Base-by-base conservation (phyloP, 2,329 filamentous ascomycete species). In the Venturia oleaginea region DNA sequence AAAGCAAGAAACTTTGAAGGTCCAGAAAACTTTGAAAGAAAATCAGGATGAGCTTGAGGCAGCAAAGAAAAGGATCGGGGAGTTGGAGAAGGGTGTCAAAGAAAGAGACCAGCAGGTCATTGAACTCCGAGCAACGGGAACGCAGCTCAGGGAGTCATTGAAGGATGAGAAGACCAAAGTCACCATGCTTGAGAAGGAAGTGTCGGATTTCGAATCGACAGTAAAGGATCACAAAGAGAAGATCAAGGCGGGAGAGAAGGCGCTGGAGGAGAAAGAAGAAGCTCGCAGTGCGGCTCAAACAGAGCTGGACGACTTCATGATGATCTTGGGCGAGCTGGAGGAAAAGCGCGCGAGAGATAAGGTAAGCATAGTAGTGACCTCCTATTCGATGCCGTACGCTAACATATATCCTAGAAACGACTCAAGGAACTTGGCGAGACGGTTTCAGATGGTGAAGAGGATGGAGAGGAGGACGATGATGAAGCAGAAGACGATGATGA, bases 261-360 rank as follows among this genome's bases (percentile, higher is more conserved):
- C 67, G 4, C 71, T 73, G 62, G 75, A 76, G 66, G 75, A 75
- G 67, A 78, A 79, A 63, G 74, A 76, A 68, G 76, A 76, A 48
- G 72, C 69, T 27, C 67, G 72, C 5, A 67, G 67, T 17, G 69
- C 71, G 32, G 73, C 70, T 22, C 72, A 79, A 67, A 73, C 75
- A 61, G 78, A 80, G 68, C 65, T 82, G 42, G 79, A 81, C 65
- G 78, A 79, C 66, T 68, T 80, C 67, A 76, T 83, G 65, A 78
- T 81, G 61, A 71, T 79, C 4, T 74, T 80, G 37, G 75, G 77
- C 4, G 79, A 81, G 65, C 71, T 81, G 30, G 77, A 81, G 70
- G 75, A 78, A 65, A 79, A 80, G 73, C 66, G 74, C 66, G 67
- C 68, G 10, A 72, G 69, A 40, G 76, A 78, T 61, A 75, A 76